Percentiles rank a stretch among this genome's conserved stretches.
These are phyloP conservation scores for Rhodocollybia butyracea DNA, from an alignment of 768 basidiomycete genomes.

Conservation along the genomic window DNA sequence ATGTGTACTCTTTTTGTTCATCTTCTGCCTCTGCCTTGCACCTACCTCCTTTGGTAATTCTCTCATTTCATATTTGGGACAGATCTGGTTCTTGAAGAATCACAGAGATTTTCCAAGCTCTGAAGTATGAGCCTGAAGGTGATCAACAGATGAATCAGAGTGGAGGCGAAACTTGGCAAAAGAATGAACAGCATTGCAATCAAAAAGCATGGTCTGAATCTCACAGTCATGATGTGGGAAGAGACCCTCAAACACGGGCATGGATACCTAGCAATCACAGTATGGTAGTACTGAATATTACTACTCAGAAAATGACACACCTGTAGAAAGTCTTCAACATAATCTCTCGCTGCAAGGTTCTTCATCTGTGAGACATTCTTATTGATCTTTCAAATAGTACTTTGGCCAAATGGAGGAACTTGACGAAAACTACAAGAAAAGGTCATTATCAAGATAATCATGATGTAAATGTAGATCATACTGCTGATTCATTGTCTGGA, in stretches of 20 bases:
- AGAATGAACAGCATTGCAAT: no score
- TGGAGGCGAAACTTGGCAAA: not conserved
- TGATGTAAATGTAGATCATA: not conserved
- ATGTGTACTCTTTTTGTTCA: not conserved
- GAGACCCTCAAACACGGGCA: not conserved
- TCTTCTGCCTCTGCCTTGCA: not conserved
- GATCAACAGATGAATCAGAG: not conserved
- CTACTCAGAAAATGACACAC: no score
- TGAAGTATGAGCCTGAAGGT: not conserved
- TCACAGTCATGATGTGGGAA: not conserved
- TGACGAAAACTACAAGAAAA: not conserved
- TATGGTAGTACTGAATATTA: no score
- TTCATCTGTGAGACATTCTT: not conserved
- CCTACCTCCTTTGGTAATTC: no score
- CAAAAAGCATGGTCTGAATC: no score
- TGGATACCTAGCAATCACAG: not conserved
- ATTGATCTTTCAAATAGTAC: not conserved
- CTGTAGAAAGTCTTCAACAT: no score
- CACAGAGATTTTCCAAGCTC: not conserved
- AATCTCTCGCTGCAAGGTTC: not conserved
- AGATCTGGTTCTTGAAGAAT: not conserved
- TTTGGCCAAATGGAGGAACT: not conserved
- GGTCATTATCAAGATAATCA: not conserved
- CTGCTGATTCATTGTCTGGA: not conserved
- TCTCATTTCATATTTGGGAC: not conserved